Evolutionary conservation across 2,329 filamentous ascomycete genomes (phyloP).

Genomic region (Balansia obtecta): DNA sequence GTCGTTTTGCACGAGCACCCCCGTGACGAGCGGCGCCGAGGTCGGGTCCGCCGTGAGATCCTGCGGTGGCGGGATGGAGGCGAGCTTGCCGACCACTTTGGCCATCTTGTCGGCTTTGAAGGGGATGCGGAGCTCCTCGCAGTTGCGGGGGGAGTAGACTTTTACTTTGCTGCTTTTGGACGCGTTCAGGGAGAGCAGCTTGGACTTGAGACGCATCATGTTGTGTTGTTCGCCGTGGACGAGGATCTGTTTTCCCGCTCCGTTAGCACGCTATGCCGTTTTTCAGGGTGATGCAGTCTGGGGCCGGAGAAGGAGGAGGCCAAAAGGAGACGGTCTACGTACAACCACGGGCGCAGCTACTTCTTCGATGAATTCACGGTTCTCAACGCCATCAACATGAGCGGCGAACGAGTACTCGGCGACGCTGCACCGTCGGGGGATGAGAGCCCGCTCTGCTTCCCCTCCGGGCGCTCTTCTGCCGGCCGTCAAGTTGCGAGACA

Average conservation of each 20-base stretch:
- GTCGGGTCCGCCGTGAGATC: slow-evolving; percentile 21
- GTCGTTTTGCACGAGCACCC: slow-evolving; percentile 92
- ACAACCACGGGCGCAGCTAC: slow-evolving; percentile 85
- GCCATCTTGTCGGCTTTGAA: slow-evolving; percentile 93
- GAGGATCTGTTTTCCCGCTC: slow-evolving; percentile 54
- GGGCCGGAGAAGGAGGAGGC: neutral
- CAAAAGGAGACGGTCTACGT: slow-evolving; percentile 11
- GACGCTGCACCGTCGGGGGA: slow-evolving; percentile 83
- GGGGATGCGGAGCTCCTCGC: slow-evolving; percentile 86
- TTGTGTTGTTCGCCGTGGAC: slow-evolving; percentile 97
- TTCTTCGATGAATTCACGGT: slow-evolving; percentile 93
- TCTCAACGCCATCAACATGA: slow-evolving; percentile 92
- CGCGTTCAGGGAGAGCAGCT: slow-evolving; percentile 82
- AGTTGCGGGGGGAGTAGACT: slow-evolving; percentile 87
- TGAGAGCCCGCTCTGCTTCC: slow-evolving; percentile 79
- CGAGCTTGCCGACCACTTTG: slow-evolving; percentile 90
- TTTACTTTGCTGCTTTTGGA: slow-evolving; percentile 73
- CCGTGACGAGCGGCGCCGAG: slow-evolving; percentile 52
- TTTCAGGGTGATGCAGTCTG: neutral
- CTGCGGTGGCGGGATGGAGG: slow-evolving; percentile 60
- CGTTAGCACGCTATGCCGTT: slow-evolving; percentile 7
- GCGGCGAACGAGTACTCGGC: slow-evolving; percentile 93
- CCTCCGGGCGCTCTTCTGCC: slow-evolving; percentile 49
- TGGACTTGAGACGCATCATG: slow-evolving; percentile 94
- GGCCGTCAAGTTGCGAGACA: slow-evolving; percentile 58